Evolutionary conservation across 2,329 filamentous ascomycete genomes (phyloP).

Genomic region (Bisporella sp.): DNA sequence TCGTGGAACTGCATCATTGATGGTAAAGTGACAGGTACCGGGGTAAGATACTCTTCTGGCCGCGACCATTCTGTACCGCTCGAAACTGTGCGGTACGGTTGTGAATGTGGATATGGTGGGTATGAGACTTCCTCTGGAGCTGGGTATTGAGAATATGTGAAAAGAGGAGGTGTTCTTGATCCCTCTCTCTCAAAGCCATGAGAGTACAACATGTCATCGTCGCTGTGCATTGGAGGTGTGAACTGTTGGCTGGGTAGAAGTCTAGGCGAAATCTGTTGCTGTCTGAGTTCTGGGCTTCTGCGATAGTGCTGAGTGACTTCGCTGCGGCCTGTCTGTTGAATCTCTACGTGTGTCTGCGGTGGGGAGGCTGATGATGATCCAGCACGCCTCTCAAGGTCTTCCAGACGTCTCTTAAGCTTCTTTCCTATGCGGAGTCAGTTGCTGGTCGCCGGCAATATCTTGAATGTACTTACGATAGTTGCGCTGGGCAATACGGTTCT

Average conservation of each 20-base stretch:
- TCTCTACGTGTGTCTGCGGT: slow-evolving; percentile 44
- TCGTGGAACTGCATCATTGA: slow-evolving; percentile 58
- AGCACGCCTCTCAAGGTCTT: slow-evolving; percentile 76
- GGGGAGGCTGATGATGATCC: slow-evolving; percentile 53
- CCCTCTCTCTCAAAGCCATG: slow-evolving; percentile 60
- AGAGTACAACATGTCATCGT: slow-evolving; percentile 62
- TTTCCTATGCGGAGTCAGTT: slow-evolving; percentile 51
- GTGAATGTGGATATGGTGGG: slow-evolving; percentile 48
- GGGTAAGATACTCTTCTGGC: slow-evolving; percentile 48
- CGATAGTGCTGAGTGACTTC: slow-evolving; percentile 23
- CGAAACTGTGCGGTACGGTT: slow-evolving; percentile 46
- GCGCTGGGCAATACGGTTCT: slow-evolving; percentile 95
- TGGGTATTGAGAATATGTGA: slow-evolving; percentile 60
- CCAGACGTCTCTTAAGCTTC: slow-evolving; percentile 85
- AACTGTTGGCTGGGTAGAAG: slow-evolving; percentile 44
- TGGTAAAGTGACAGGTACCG: slow-evolving; percentile 53
- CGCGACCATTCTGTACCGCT: slow-evolving; percentile 31
- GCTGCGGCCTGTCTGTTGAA: slow-evolving; percentile 27
- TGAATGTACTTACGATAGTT: slow-evolving; percentile 72
- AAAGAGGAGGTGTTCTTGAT: slow-evolving; percentile 65
- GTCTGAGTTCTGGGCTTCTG: slow-evolving; percentile 23
- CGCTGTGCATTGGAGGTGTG: slow-evolving; percentile 51
- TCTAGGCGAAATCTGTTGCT: slow-evolving; percentile 33
- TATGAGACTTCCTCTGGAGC: slow-evolving; percentile 59
- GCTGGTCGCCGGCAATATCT: neutral